Base-by-base conservation (phyloP, 768 basidiomycete species). In the Lactifluus volemus region DNA sequence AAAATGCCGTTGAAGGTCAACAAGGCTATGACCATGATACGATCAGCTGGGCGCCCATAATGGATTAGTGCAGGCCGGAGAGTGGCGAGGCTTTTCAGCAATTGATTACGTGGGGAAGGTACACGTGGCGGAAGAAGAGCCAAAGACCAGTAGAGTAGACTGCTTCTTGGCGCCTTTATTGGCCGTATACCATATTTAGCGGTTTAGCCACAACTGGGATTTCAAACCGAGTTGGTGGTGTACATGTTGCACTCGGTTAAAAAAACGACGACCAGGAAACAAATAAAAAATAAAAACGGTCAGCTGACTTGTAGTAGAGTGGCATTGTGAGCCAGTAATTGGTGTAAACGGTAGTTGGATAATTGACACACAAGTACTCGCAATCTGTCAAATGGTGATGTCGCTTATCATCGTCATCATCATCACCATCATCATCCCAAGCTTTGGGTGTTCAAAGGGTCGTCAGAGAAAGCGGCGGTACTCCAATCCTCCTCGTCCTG, bases 401-500 rank as follows among this genome's bases (percentile, higher is more conserved):
- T 56, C 17, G 34, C 10, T 36, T 25, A 25, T 25, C 25, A 25
- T 25, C 25, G 25, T 25, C 25, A 25, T 25, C 25, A 25, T 25
- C 9, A 34, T 9, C 36, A 6, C 14, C 30, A 29, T 48, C n/a
- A 49, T 65, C 42, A 58, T 51, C 15, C 30, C 55, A 58, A 38
- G 34, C n/a, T 57, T 45, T 50, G 39, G 25, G 29, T 30, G 19
- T 58, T 36, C 25, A 19, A 55, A 29, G 51, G 34, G 30, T 57
- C 59, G 30, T 41, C 54, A 17, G 59, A 38, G 30, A 66, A 66
- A 42, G 53, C 55, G 14, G 29, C 34, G 15, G 55, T 19, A 12
- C 65, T 65, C 66, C 66, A 67, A 44, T 67, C 66, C 32, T 67
- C 66, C 54, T 67, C 66, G 48, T 62, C 60, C 53, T 54, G 44